These are phyloP conservation scores for Cytospora chrysosperma DNA, from an alignment of 2,329 filamentous ascomycete species.

Conservation along the genomic window DNA sequence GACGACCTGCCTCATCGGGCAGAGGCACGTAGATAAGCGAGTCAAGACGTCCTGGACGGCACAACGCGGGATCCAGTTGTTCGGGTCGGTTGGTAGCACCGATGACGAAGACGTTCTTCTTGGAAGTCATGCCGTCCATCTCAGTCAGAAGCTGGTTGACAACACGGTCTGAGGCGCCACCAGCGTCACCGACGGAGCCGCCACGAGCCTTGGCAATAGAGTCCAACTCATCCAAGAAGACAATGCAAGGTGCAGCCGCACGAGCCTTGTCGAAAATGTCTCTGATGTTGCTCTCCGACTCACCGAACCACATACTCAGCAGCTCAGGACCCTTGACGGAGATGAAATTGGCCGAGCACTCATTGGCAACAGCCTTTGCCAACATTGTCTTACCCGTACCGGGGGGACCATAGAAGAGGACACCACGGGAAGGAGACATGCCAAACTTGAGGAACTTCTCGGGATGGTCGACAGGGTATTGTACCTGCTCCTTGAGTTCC, in stretches of 20 bases:
- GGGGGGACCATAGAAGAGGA: conserved; percentile 96
- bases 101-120: conserved; percentile 99
- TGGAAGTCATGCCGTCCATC: conserved; percentile 96
- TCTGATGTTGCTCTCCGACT: conserved; percentile 99
- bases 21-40: conserved; percentile 98
- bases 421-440: conserved; percentile 95
- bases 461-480: conserved; percentile 98
- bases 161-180: conserved; percentile 97
- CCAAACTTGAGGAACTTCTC: conserved; percentile 99
- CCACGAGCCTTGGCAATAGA: conserved; percentile 99
- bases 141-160: conserved; percentile 98
- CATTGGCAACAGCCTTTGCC: conserved; percentile 98
- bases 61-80: conserved; percentile 96
- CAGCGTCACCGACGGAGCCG: conserved; percentile 91
- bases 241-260: conserved; percentile 94
- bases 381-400: conserved; percentile 99
- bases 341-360: conserved; percentile 99
- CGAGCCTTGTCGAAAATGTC: conserved; percentile 99
- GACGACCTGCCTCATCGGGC: conserved; percentile 86
- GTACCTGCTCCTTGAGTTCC: conserved; percentile 97
- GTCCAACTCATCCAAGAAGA: conserved; percentile 98
- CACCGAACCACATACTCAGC: conserved; percentile 99
- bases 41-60: conserved; percentile 97
- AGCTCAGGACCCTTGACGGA: conserved; percentile 98
- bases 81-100: conserved; percentile 98